phyloP scores from a whole-genome alignment of 176 grass and related monocot genomes.

The Carex littledalei region DNA sequence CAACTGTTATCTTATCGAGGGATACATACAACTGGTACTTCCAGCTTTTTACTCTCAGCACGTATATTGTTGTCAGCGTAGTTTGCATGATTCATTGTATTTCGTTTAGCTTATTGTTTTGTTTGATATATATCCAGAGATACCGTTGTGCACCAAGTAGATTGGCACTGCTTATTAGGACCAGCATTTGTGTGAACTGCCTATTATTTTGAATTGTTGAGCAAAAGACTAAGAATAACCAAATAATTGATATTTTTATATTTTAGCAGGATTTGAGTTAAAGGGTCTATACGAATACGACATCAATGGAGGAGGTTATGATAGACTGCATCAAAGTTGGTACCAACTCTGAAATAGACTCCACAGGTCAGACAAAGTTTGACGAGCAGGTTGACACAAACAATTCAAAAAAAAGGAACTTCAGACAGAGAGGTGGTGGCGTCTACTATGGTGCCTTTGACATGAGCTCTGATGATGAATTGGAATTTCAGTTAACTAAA shows the following conservation, averaged over 20 bases:
- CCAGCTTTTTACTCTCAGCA: not conserved
- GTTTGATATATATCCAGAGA: not conserved
- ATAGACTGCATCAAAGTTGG: not conserved
- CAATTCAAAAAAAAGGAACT: conserved; percentile 26
- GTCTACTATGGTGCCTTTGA: conserved; percentile 33
- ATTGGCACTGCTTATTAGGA: not conserved
- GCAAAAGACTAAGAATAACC: not conserved
- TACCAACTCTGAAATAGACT: not conserved
- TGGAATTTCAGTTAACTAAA: conserved; percentile 4
- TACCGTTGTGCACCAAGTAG: not conserved
- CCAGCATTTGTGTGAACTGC: not conserved
- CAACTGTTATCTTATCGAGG: not conserved
- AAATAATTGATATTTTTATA: not conserved
- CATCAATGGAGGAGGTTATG: conserved; percentile 4
- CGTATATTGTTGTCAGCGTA: not conserved
- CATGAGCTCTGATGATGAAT: conserved; percentile 43
- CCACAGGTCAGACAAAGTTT: not conserved
- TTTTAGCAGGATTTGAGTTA: not conserved
- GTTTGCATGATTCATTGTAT: not conserved
- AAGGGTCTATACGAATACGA: not conserved
- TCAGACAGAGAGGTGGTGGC: conserved; percentile 13
- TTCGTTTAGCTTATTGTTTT: not conserved
- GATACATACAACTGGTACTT: not conserved
- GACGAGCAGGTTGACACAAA: not conserved
- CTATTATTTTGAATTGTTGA: not conserved